Base-by-base conservation (phyloP, 2,329 filamentous ascomycete species). In the Samsoniella hepiali region DNA sequence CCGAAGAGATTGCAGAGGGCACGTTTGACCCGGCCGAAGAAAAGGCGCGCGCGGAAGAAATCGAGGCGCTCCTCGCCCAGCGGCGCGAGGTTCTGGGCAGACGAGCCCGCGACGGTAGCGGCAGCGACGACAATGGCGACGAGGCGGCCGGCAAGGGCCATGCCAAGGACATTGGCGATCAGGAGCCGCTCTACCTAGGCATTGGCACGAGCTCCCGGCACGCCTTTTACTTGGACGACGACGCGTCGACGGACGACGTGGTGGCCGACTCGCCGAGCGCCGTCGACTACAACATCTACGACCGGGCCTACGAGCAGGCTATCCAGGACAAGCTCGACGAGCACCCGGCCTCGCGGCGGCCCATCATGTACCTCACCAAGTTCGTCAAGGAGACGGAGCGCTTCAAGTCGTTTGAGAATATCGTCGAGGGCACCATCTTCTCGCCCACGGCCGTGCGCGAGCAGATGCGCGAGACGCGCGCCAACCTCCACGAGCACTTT, bases 261-360 rank as follows among this genome's bases (percentile, higher is more conserved):
- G 88, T 97, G 47, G 91, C 91, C 36, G 93, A 97, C 75, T 96
- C 91, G 1, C 94, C 94, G 3, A 89, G 89, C 0, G 89, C 88
- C 1, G 90, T 91, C 6, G 92, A 96, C 65, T 91, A 91, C 69
- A 88, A 95, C 71, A 89, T 98, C 64, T 97, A 97, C 74, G 91
- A 96, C 73, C 86, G 84, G 1, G 94, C 94, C 0, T 97, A 96
- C 73, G 87, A 91, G 71, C 72, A 72, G 27, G 85, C 90, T 65
- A 91, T 97, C 76, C 85, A 95, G 34, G 84, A 89, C 64, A 84
- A 88, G 17, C 94, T 97, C 69, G 78, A 75, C 68, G 70, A 78
- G 34, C 79, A 75, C 64, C 73, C 77, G 31, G 72, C 75, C 17
- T 71, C 76, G 53, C 73, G 74, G 58, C 73, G 74, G 58, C 77